These are phyloP conservation scores for Pyrrhoderma noxium DNA, from an alignment of 1,284 basidiomycete genomes.

Conservation along the genomic window DNA sequence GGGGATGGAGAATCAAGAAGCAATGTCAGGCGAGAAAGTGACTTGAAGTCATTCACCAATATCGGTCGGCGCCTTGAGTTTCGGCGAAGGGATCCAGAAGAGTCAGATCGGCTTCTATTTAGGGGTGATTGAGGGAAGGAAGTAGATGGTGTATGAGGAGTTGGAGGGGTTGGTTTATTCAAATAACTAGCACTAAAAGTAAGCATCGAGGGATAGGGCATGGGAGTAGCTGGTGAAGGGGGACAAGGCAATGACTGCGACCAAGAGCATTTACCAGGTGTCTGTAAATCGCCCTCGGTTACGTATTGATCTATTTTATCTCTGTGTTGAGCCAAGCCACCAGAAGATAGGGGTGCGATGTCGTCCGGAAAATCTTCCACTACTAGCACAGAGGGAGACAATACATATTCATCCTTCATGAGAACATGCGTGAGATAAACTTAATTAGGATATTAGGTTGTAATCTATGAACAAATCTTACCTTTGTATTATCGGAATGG, in stretches of 20 bases:
- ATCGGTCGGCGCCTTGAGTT: constrained; percentile 30
- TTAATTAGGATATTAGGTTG: too few species aligned
- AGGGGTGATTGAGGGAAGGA: constrained; percentile 12
- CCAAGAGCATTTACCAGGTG: not conserved
- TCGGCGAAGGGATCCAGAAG: constrained; percentile 13
- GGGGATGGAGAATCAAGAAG: constrained; percentile 32
- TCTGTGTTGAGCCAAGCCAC: constrained; percentile 4
- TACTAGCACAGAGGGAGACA: constrained; percentile 10
- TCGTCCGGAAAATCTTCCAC: constrained; percentile 16
- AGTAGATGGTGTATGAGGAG: constrained; percentile 12
- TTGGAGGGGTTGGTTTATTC: constrained; percentile 30
- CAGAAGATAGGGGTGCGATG: constrained; percentile 8
- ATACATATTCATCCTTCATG: not conserved
- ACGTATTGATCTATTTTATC: constrained; percentile 9
- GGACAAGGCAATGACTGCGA: constrained; percentile 21
- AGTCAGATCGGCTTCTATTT: constrained; percentile 23
- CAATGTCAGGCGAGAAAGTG: constrained; percentile 33
- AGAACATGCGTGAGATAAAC: not conserved
- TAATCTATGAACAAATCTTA: constrained; percentile 1
- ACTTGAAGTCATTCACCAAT: constrained; percentile 35
- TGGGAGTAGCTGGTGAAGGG: constrained; percentile 37
- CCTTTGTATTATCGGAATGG: constrained; percentile 3
- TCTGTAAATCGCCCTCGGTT: constrained; percentile 5
- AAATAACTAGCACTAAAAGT: constrained; percentile 14
- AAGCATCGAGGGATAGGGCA: constrained; percentile 29